Conservation (phyloP, 1,139 yeast genomes). For the Meyerozyma guilliermondii region DNA sequence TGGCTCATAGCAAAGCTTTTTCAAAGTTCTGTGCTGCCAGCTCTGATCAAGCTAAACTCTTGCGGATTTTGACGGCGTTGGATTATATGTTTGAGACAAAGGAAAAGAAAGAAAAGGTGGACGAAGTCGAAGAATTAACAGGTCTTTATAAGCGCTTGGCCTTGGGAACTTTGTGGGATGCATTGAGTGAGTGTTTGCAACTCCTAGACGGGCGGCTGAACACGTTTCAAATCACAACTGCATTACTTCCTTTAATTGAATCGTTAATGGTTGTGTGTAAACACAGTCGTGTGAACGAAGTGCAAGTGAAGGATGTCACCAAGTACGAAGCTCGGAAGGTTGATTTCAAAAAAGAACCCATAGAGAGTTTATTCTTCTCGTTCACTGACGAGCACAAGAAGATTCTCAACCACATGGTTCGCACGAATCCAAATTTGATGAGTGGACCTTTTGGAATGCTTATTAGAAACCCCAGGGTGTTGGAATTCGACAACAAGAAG, state of each 20-base stretch:
- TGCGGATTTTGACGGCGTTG: constrained; percentile 81
- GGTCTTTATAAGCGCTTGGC: constrained; percentile 61
- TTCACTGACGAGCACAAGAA: constrained; percentile 90
- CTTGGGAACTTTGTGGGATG: constrained; percentile 80
- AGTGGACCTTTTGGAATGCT: constrained; percentile 93
- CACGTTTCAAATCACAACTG: constrained; percentile 67
- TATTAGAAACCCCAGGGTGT: constrained; percentile 81
- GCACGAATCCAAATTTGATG: constrained; percentile 89
- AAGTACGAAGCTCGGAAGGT: constrained; percentile 54
- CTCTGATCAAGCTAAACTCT: constrained; percentile 81
- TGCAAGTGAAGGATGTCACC: constrained; percentile 54
- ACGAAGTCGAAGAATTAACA: constrained; percentile 47
- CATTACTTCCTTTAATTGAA: constrained; percentile 81
- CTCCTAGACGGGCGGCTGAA: constrained; percentile 48
- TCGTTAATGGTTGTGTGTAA: constrained; percentile 94
- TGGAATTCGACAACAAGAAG: constrained; percentile 93
- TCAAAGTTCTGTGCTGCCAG: constrained; percentile 73
- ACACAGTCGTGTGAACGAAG: constrained; percentile 68
- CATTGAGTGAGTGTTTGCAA: constrained; percentile 71
- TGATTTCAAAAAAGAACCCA: constrained; percentile 71
- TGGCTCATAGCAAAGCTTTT: constrained; percentile 38
- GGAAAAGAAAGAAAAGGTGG: constrained; percentile 15
- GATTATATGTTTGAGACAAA: constrained; percentile 69
- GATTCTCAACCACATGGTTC: constrained; percentile 85
- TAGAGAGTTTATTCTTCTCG: constrained; percentile 75